A percentile compares a stretch with the other conserved stretches of the same genome.
These are phyloP conservation scores for Phlebopus sp. DNA, from an alignment of 1,284 basidiomycete species.

Conservation along the genomic window DNA sequence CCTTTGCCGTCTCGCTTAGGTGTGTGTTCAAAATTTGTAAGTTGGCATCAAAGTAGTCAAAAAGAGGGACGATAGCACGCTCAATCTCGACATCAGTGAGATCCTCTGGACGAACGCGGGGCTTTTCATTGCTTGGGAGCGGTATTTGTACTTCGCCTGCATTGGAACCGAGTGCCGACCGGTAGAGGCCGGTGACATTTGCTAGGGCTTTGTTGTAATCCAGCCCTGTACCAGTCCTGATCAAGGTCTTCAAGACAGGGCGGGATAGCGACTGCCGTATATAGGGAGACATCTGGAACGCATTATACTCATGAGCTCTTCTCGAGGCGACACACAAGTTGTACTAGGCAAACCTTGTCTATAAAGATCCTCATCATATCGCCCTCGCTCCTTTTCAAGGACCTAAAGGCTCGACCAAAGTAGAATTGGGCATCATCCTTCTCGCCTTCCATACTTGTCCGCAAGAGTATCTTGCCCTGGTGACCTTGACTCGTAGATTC, in stretches of 20 bases:
- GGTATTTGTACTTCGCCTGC: conserved; percentile 77
- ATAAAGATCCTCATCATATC: conserved; percentile 98
- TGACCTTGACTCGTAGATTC: conserved; percentile 51
- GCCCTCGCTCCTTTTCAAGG: conserved; percentile 88
- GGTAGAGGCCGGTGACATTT: conserved; percentile 79
- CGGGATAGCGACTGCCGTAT: conserved; percentile 89
- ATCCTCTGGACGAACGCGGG: conserved; percentile 67
- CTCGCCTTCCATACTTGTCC: conserved; percentile 98
- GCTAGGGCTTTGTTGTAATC: conserved; percentile 85
- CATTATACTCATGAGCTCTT: not conserved
- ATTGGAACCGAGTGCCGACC: conserved; percentile 63
- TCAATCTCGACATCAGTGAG: conserved; percentile 94
- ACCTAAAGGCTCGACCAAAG: conserved; percentile 95
- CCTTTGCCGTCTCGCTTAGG: conserved; percentile 81
- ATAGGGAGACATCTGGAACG: conserved; percentile 84
- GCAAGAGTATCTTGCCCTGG: conserved; percentile 79
- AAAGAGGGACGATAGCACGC: conserved; percentile 85
- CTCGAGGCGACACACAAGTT: not conserved
- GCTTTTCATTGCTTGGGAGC: conserved; percentile 66
- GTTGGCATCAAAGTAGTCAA: conserved; percentile 97
- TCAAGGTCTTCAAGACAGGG: conserved; percentile 69
- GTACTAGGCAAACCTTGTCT: conserved; percentile 72
- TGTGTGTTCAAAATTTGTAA: conserved; percentile 90
- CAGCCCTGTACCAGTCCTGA: conserved; percentile 64
- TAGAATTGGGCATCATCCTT: conserved; percentile 98